A percentile compares a stretch with the other conserved stretches of the same genome.
Conservation (phyloP, 2,329 filamentous ascomycete species). For the Coleophoma cylindrospora region DNA sequence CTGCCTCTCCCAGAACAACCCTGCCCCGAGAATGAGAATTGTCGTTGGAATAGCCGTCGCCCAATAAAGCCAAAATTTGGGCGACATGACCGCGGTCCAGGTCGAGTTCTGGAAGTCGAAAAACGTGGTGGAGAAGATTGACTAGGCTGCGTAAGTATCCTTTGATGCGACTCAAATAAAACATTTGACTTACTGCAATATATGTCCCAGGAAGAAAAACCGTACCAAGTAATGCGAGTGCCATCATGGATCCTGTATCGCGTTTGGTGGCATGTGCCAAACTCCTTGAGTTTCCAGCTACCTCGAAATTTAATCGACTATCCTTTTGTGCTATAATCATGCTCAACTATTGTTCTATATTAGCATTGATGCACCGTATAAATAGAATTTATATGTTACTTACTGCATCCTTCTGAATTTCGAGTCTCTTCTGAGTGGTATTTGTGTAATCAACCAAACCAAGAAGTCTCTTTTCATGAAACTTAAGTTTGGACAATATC, state of each 20-base stretch:
- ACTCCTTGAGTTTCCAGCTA: not conserved
- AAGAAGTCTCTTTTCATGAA: too few species aligned
- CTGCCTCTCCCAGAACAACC: not conserved
- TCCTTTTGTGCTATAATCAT: not conserved
- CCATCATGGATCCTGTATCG: not conserved
- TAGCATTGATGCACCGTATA: too few species aligned
- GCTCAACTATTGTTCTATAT: too few species aligned
- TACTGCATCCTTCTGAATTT: too few species aligned
- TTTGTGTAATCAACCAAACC: too few species aligned
- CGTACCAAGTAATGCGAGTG: not conserved
- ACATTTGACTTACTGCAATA: not conserved
- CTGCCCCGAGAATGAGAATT: not conserved
- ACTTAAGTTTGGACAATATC: too few species aligned
- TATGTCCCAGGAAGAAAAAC: not conserved
- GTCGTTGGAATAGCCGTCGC: not conserved
- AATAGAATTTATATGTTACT: too few species aligned
- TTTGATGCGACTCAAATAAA: not conserved
- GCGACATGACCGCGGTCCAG: not conserved
- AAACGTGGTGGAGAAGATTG: not conserved
- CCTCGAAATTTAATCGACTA: not conserved
- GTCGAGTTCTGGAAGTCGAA: not conserved
- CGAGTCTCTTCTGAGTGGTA: too few species aligned
- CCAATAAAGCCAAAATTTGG: not conserved
- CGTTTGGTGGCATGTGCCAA: not conserved
- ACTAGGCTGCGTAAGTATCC: not conserved